Percentiles rank a stretch among this genome's conserved stretches.
phyloP scores from a whole-genome alignment of 768 basidiomycete genomes.

The Trametes cingulata region DNA sequence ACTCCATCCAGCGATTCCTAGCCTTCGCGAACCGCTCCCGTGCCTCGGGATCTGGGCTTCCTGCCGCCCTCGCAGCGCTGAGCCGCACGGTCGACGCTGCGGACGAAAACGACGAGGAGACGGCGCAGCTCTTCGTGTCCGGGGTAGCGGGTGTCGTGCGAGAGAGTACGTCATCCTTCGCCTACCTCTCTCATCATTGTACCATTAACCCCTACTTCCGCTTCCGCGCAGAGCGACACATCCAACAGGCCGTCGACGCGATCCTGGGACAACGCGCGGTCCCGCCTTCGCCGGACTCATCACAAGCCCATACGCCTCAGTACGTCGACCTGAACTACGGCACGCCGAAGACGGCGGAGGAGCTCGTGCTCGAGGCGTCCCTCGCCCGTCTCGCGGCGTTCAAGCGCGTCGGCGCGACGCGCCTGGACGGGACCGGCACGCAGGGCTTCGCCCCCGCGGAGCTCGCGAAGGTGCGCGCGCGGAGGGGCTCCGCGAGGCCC shows the following conservation, averaged over 20 bases:
- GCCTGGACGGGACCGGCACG: not conserved
- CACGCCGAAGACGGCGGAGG: not conserved
- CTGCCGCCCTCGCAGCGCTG: not conserved
- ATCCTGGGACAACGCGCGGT: not conserved
- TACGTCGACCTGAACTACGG: not conserved
- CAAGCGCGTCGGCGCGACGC: not conserved
- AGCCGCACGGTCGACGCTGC: not conserved
- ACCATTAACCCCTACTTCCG: not conserved
- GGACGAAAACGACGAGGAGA: not conserved
- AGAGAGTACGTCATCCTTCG: not conserved
- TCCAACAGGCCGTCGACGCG: not conserved
- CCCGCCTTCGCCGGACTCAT: too few relatives aligned
- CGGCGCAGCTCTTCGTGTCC: not conserved
- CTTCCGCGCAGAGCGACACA: not conserved
- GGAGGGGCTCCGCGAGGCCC: not conserved
- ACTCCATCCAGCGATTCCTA: slow-evolving; percentile 2
- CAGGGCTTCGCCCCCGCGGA: not conserved
- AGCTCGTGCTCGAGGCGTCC: not conserved
- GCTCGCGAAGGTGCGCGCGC: not conserved
- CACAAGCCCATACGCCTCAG: too few relatives aligned
- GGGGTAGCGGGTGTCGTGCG: not conserved
- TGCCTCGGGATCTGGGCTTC: slow-evolving; percentile 7
- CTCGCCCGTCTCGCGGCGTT: not conserved
- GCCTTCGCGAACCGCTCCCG: slow-evolving; percentile 6
- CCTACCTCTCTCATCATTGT: not conserved